Evolutionary conservation across 2,329 filamentous ascomycete genomes (phyloP), one percentile per base, ranked within the genome.

Genomic region (Claviceps monticola): DNA sequence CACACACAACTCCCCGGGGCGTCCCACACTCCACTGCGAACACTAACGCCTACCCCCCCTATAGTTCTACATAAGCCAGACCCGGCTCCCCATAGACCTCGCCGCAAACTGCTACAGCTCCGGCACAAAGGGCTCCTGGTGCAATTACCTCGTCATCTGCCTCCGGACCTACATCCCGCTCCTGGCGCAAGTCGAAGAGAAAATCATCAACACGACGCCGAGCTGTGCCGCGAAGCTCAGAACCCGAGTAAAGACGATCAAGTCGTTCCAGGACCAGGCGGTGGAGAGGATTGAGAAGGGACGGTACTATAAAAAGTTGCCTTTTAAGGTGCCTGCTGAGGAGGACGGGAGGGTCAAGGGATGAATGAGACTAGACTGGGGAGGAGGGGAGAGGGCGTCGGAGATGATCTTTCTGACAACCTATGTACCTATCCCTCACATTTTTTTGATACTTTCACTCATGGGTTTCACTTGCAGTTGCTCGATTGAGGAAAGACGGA

Each of bases 161-260:
- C 29, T 46, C 9, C 26, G 45, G 23, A 17, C 6, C 8, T 46
- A 36, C 29, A 54, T 5, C 55, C 58, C 2, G 11, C n/a, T 44
- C 21, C 19, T 44, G 5, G 19, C 19, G 2, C 19, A 23, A 19
- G 42, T 44, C 17, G 19, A 44, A n/a, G 42, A 17, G 19, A 44
- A 26, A 3, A 8, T 44, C 21, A 26, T 44, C 42, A 8, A 6
- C 42, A 44, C 17, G 7, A 9, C 16, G 17, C 42, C 42, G n/a
- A 14, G 11, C 21, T 44, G 42, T 21, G 7, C 19, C 21, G 13
- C 21, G 19, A 5, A 11, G 14, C 19, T 26, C 42, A 17, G 16
- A 21, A 1, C 21, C 4, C 21, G 42, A 13, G 21, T 26, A 3
- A 13, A 6, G 13, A 26, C 21, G 13, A 44, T 44, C 5, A 16